Evolutionary conservation across 2,329 filamentous ascomycete genomes (phyloP).

Genomic region (Colletotrichum salicis): DNA sequence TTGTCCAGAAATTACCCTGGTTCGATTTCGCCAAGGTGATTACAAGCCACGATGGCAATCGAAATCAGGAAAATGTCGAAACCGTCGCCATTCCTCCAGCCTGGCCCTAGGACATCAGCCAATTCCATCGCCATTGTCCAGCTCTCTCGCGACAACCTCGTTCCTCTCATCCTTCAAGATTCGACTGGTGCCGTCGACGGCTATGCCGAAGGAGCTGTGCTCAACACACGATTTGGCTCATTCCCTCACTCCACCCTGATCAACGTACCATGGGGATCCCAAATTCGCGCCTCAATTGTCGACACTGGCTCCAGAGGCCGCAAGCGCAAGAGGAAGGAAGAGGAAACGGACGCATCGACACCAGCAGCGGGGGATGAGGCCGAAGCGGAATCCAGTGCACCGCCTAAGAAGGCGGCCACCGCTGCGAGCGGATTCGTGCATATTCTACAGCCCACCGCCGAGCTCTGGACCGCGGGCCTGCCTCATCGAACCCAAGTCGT

Average conservation of each 20-base stretch:
- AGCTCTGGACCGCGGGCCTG: slow-evolving; percentile 83
- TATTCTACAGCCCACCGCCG: slow-evolving; percentile 80
- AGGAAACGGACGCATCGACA: slow-evolving; percentile 46
- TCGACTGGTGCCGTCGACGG: slow-evolving; percentile 73
- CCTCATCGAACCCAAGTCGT: slow-evolving; percentile 88
- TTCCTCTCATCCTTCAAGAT: slow-evolving; percentile 77
- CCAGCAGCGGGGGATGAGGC: slow-evolving; percentile 45
- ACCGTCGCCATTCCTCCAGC: slow-evolving; percentile 82
- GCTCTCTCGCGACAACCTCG: slow-evolving; percentile 85
- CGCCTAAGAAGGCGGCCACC: slow-evolving; percentile 60
- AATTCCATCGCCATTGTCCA: slow-evolving; percentile 84
- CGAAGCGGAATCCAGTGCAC: slow-evolving; percentile 44
- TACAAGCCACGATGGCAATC: neutral
- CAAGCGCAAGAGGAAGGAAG: slow-evolving; percentile 66
- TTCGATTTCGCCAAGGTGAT: neutral
- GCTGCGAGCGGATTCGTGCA: slow-evolving; percentile 79
- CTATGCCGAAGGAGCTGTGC: slow-evolving; percentile 79
- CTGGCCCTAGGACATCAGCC: slow-evolving; percentile 69
- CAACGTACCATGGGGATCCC: slow-evolving; percentile 87
- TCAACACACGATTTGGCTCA: slow-evolving; percentile 94
- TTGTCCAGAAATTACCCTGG: neutral
- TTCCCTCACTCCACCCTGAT: slow-evolving; percentile 85
- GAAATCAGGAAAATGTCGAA: slow-evolving; percentile 45
- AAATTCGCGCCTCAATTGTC: slow-evolving; percentile 88
- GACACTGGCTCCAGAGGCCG: slow-evolving; percentile 90